Evolutionary conservation across 208 protist species (phyloP).

Genomic region (Angomonas deanei): DNA sequence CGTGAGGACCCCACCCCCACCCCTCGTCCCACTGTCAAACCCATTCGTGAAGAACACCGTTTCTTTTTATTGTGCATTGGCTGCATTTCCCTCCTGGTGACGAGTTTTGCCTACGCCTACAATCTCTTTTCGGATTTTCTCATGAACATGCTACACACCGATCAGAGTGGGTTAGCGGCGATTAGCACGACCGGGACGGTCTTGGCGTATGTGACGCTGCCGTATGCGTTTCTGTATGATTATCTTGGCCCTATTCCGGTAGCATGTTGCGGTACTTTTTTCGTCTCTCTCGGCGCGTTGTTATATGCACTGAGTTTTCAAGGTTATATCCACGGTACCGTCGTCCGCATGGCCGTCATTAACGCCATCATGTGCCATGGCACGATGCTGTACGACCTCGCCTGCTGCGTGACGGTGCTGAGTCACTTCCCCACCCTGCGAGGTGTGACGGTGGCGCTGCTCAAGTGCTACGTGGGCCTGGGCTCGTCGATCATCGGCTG

Average conservation of each 20-base stretch:
- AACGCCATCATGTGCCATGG: constrained; percentile 17
- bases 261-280: constrained; percentile 18
- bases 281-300: constrained; percentile 23
- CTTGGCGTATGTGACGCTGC: constrained; percentile 24
- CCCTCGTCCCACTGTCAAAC: background rate
- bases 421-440: constrained; percentile 43
- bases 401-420: constrained; percentile 30
- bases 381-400: constrained; percentile 31
- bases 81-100: constrained; percentile 19
- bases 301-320: constrained; percentile 37
- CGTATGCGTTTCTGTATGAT: constrained; percentile 45
- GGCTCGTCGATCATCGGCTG: constrained; percentile 45
- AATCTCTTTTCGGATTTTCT: constrained; percentile 19
- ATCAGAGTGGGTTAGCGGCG: constrained; percentile 41
- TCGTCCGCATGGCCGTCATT: constrained; percentile 18
- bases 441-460: constrained; percentile 38
- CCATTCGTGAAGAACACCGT: constrained; percentile 14
- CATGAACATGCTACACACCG: constrained; percentile 16
- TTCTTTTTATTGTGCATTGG: constrained; percentile 20
- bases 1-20: constrained; percentile 7
- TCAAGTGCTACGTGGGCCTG: constrained; percentile 61
- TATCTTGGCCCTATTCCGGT: constrained; percentile 37
- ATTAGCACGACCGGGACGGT: constrained; percentile 39
- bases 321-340: constrained; percentile 23
- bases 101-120: constrained; percentile 28